Evolutionary conservation across 192 early-diverging fungal species (phyloP).

Genomic region (Dissophora globulifera): DNA sequence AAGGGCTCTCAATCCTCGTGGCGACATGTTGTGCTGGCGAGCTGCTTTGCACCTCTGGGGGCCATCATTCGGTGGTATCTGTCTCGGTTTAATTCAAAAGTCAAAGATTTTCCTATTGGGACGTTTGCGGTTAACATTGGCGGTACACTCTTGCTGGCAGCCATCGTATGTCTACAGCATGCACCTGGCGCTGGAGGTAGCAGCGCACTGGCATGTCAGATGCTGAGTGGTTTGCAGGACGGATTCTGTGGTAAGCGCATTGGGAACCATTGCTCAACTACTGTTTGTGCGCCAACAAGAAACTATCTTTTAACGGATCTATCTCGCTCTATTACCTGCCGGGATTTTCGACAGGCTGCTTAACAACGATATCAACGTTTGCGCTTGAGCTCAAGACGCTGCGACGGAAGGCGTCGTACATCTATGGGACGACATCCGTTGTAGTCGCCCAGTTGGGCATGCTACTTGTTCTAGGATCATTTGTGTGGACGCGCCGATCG

Average conservation of each 20-base stretch:
- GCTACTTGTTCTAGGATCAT: constrained; percentile 57
- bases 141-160: constrained; percentile 57
- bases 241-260: constrained; percentile 65
- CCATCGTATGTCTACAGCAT: constrained; percentile 52
- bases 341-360: constrained; percentile 52
- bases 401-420: constrained; percentile 35
- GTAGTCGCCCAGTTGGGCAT: constrained; percentile 47
- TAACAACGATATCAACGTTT: constrained; percentile 58
- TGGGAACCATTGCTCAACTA: neutral
- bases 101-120: constrained; percentile 57
- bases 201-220: constrained; percentile 40
- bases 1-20: constrained; percentile 5
- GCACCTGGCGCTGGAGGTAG: constrained; percentile 20
- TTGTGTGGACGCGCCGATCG: constrained; percentile 53
- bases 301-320: neutral
- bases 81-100: constrained; percentile 52
- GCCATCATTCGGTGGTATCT: constrained; percentile 63
- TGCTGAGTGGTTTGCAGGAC: constrained; percentile 58
- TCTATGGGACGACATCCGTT: constrained; percentile 45
- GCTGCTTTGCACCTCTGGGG: constrained; percentile 61
- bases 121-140: constrained; percentile 63
- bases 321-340: too few species aligned
- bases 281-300: neutral
- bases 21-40: constrained; percentile 52
- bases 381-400: constrained; percentile 50